Evolutionary conservation across 2,329 filamentous ascomycete genomes (phyloP).

Genomic region (Lojkania enalia): DNA sequence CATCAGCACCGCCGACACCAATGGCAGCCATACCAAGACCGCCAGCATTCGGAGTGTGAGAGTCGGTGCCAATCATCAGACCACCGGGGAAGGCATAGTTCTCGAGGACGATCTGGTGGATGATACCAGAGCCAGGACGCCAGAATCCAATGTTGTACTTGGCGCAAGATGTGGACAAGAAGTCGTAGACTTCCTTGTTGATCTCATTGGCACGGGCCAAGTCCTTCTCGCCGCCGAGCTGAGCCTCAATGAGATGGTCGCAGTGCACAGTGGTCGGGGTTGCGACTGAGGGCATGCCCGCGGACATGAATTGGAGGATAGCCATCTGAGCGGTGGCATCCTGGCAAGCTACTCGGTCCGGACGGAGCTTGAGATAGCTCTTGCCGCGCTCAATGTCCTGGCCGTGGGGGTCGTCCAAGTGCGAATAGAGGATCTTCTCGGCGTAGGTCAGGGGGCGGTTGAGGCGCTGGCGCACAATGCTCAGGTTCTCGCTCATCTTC

Average conservation of each 20-base stretch:
- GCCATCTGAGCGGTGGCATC: conserved; percentile 99
- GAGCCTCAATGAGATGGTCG: conserved; percentile 98
- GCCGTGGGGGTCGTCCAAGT: conserved; percentile 93
- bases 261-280: conserved; percentile 97
- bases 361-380: conserved; percentile 95
- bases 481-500: conserved; percentile 98
- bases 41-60: conserved; percentile 95
- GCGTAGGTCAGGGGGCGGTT: conserved; percentile 93
- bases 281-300: conserved; percentile 91
- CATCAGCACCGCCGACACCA: conserved; percentile 97
- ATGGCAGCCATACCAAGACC: conserved; percentile 94
- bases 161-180: conserved; percentile 87
- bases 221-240: conserved; percentile 92
- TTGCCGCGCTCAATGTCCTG: conserved; percentile 95
- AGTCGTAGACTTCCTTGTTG: conserved; percentile 99
- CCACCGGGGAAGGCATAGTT: conserved; percentile 99
- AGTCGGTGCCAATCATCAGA: conserved; percentile 96
- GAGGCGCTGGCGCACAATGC: conserved; percentile 83
- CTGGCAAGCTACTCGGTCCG: conserved; percentile 97
- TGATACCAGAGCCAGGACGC: conserved; percentile 97
- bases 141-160: conserved; percentile 99
- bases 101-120: conserved; percentile 97
- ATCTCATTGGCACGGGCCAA: conserved; percentile 85
- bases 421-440: conserved; percentile 99
- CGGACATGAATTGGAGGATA: conserved; percentile 99